Conservation (phyloP, 371 early-diverging fungal species). For the Actinomortierella wolfii region DNA sequence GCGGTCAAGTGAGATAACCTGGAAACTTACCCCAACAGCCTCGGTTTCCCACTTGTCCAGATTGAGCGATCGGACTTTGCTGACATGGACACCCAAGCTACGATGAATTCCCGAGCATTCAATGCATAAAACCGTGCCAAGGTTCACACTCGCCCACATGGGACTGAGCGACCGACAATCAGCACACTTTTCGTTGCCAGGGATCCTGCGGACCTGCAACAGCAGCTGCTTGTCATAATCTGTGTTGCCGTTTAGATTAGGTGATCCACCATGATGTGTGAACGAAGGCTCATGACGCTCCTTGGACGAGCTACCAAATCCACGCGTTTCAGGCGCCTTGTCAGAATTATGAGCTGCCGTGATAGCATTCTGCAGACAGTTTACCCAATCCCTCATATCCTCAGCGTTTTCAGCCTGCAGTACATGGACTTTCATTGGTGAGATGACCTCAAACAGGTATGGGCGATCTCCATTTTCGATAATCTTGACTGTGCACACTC, state of each 20-base stretch:
- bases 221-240: conserved; percentile 34
- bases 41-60: conserved; percentile 93
- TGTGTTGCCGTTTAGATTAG: conserved; percentile 43
- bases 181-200: conserved; percentile 32
- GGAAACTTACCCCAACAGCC: conserved; percentile 57
- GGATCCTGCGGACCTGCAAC: conserved; percentile 36
- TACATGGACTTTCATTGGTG: conserved; percentile 71
- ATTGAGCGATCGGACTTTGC: conserved; percentile 84
- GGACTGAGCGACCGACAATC: conserved; percentile 52
- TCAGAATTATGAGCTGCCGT: conserved; percentile 68
- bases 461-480: conserved; percentile 73
- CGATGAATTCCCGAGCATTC: conserved; percentile 98
- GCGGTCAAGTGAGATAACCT: background rate
- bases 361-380: conserved; percentile 71
- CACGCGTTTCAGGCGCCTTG: conserved; percentile 46
- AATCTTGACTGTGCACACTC: conserved; percentile 80
- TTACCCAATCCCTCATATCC: conserved; percentile 83
- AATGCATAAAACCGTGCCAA: conserved; percentile 94
- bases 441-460: conserved; percentile 85
- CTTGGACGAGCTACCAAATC: conserved; percentile 27
- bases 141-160: conserved; percentile 93
- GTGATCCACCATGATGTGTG: conserved; percentile 23
- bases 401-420: conserved; percentile 85
- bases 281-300: conserved; percentile 24
- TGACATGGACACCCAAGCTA: conserved; percentile 91